These are phyloP conservation scores for Adansonia digitata DNA, from an alignment of 345 rosid species.

Conservation along the genomic window DNA sequence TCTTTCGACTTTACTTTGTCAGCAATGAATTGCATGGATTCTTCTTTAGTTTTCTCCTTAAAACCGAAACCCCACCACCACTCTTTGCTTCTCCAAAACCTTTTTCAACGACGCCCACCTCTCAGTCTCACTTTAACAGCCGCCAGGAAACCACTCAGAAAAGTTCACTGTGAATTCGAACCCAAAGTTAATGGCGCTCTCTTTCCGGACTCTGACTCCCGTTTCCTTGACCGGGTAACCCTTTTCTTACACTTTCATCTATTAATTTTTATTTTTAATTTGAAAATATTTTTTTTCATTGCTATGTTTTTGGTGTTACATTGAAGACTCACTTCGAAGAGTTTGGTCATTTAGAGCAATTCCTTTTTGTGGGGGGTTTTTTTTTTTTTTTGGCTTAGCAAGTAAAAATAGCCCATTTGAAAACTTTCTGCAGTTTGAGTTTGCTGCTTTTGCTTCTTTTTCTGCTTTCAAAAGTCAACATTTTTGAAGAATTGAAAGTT, in stretches of 20 bases:
- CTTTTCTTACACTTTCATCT: background rate
- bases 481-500: background rate
- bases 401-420: background rate
- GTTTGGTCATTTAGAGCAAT: background rate
- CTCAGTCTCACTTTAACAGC: conserved; percentile 24
- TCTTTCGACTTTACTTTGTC: background rate
- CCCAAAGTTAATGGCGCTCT: conserved; percentile 50
- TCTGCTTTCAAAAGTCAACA: background rate
- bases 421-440: background rate
- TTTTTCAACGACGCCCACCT: conserved; percentile 17
- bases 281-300: background rate
- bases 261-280: background rate
- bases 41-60: conserved; percentile 20
- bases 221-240: conserved; percentile 73
- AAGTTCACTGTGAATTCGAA: conserved; percentile 47
- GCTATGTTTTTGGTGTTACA: background rate
- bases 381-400: background rate
- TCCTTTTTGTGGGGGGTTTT: background rate
- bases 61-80: conserved; percentile 21
- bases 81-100: conserved; percentile 12
- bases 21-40: conserved; percentile 19
- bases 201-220: conserved; percentile 56
- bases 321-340: background rate
- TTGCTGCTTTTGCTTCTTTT: background rate
- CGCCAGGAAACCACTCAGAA: conserved; percentile 23